Conservation (phyloP, 495 filamentous ascomycete genomes). For the Tuber microsphaerosporum region DNA sequence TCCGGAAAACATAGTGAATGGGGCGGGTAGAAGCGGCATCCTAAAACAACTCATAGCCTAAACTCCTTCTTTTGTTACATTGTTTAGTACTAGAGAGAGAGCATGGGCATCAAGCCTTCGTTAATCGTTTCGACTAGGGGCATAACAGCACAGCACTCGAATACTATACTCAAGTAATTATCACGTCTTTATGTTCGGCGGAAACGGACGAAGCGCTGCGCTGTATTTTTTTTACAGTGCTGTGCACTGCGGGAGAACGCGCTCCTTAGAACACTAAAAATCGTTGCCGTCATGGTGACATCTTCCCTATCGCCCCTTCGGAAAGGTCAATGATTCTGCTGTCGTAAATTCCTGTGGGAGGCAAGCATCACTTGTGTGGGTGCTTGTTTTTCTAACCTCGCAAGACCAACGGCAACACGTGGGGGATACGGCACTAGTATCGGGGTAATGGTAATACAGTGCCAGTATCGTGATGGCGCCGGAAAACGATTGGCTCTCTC, state of each 20-base stretch:
- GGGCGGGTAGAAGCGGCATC: not conserved
- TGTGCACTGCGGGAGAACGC: not conserved
- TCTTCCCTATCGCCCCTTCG: not conserved
- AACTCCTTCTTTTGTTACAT: not conserved
- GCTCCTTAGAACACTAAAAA: not conserved
- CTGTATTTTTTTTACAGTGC: not conserved
- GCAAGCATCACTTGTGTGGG: not conserved
- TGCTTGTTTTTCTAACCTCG: not conserved
- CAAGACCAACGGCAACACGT: not conserved
- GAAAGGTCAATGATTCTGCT: not conserved
- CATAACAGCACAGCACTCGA: not conserved
- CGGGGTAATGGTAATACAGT: not conserved
- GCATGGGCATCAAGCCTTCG: not conserved
- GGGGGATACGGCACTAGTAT: not conserved
- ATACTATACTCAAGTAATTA: not conserved
- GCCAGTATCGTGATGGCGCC: not conserved
- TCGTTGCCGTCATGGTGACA: constrained; percentile 1
- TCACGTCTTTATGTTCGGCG: not conserved
- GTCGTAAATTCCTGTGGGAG: not conserved
- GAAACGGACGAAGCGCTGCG: not conserved
- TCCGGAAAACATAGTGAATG: not conserved
- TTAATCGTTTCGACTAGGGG: not conserved
- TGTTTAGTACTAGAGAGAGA: not conserved
- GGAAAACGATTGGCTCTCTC: not conserved
- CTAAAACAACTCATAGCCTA: not conserved